Evolutionary conservation across 2,329 filamentous ascomycete genomes (phyloP).

Genomic region (Penicillium crustosum): DNA sequence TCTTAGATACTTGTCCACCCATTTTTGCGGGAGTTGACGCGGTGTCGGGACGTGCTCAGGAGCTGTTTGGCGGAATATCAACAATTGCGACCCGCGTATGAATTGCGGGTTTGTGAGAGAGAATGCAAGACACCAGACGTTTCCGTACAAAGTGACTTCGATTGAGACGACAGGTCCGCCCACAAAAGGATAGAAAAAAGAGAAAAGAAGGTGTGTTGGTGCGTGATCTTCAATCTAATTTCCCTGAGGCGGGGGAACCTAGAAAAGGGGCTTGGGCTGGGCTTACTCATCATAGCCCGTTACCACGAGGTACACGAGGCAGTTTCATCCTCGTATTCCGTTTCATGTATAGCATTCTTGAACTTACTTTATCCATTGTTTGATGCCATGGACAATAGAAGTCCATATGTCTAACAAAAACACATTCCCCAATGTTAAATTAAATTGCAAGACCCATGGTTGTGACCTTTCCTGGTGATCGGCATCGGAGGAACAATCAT

Average conservation of each 20-base stretch:
- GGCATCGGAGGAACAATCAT: neutral
- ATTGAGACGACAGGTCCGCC: neutral
- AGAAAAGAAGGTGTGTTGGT: slow-evolving; percentile 8
- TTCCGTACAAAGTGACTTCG: neutral
- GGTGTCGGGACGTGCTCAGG: slow-evolving; percentile 7
- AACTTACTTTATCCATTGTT: neutral
- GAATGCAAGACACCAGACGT: neutral
- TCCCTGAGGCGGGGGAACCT: slow-evolving; percentile 26
- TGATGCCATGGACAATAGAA: neutral
- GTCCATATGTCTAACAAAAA: neutral
- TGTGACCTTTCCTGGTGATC: neutral
- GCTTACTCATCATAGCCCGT: slow-evolving; percentile 24
- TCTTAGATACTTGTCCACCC: slow-evolving; percentile 91
- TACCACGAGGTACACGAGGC: slow-evolving; percentile 5
- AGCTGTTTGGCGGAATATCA: slow-evolving; percentile 7
- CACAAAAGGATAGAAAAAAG: slow-evolving; percentile 15
- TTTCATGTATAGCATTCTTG: slow-evolving; percentile 1
- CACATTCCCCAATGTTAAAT: neutral
- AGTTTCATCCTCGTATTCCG: slow-evolving; percentile 12
- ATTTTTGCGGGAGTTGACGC: slow-evolving; percentile 55
- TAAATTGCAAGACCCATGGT: slow-evolving; percentile 2
- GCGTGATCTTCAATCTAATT: slow-evolving; percentile 10
- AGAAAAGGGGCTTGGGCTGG: slow-evolving; percentile 36
- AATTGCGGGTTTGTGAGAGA: slow-evolving; percentile 1
- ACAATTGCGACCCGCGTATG: slow-evolving; percentile 6